Base-by-base conservation (phyloP, 805 yeast genomes). In the Candida yuanshanica region DNA sequence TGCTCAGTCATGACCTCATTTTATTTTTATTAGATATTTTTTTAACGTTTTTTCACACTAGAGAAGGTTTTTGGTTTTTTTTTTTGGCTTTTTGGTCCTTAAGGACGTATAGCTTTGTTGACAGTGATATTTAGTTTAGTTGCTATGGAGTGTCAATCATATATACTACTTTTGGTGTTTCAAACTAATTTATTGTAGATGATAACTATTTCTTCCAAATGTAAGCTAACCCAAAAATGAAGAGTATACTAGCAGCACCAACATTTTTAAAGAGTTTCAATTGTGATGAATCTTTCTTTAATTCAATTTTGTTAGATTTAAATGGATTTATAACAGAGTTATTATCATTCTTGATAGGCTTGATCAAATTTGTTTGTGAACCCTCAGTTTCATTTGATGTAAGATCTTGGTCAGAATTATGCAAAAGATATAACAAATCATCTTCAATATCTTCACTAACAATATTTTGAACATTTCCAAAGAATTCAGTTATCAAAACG, bases 401-500 rank as follows among this genome's bases (percentile, higher is more conserved):
- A 17, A 12, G 18, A 2, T 39, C 31, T 12, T 37, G 41, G 14
- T 46, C 39, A 10, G 36, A 39, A 27, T 51, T 48, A 36, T 51
- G 44, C 34, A 55, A 32, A 9, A 57, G 36, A 37, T 48, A 48
- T n/a, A 57, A 33, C 14, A 57, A 41, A 44, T 74, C 80, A 39
- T 68, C 70, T 41, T 77, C 81, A 7, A 70, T 75, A 9, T 69
- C 69, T 52, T 81, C 88, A n/a, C 79, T 63, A 3, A 83, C 72
- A 2, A 85, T 84, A 41, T 81, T 78, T 60, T 89, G 96, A 17
- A 89, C 84, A 51, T 88, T 88, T 2, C 97, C 99, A 53, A 93
- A 90, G 60, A 93, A 93, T 58, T 93, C 98, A 0, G 98, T 90
- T 49, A 93, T 74, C 40, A 78, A 65, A 4, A 89, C 95, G 33